These are phyloP conservation scores for Myxozyma vanderwaltii DNA, from an alignment of 805 yeast species.

Conservation along the genomic window DNA sequence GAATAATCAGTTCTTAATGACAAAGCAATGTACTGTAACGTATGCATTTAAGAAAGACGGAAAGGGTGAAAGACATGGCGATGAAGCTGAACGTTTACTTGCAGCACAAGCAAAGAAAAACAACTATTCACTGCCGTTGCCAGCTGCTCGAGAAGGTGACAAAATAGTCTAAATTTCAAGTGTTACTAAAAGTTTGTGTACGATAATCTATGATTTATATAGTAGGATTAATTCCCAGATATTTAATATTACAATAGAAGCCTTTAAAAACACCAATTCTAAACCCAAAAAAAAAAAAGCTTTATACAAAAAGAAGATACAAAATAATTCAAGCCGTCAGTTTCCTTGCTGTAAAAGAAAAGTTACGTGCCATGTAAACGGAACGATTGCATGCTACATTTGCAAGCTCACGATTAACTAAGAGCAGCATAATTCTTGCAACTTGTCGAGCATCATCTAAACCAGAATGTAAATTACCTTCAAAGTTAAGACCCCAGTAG, in stretches of 20 bases:
- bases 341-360: constrained; percentile 12
- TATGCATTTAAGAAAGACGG: constrained; percentile 72
- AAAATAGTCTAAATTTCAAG: not conserved
- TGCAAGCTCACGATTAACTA: not conserved
- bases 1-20: constrained; percentile 70
- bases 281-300: too few relatives aligned
- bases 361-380: constrained; percentile 12
- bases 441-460: constrained; percentile 18
- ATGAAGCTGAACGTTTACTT: constrained; percentile 68
- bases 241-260: not conserved
- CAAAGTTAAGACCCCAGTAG: constrained; percentile 15
- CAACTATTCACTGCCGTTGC: constrained; percentile 31
- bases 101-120: constrained; percentile 61
- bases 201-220: not conserved
- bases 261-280: not conserved
- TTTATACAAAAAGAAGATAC: too few relatives aligned
- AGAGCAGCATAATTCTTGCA: constrained; percentile 6
- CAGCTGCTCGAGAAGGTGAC: not conserved
- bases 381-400: constrained; percentile 14
- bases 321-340: not conserved
- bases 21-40: constrained; percentile 58
- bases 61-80: constrained; percentile 71
- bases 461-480: constrained; percentile 11
- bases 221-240: not conserved
- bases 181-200: not conserved